phyloP scores from a whole-genome alignment of 495 filamentous ascomycete genomes.

The Aspergillus biplanus region DNA sequence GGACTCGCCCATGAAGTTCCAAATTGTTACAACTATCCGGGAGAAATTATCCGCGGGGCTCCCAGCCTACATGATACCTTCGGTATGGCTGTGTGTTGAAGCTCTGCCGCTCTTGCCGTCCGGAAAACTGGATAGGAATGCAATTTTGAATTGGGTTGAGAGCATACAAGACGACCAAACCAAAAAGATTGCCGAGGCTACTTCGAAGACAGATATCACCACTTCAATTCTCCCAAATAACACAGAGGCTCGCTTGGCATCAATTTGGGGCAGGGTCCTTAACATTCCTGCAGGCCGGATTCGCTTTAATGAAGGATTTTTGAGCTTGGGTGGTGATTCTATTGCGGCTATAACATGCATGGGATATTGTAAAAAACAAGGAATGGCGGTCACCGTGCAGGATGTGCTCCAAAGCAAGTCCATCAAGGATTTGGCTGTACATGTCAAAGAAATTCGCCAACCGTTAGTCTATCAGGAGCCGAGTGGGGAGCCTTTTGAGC shows the following conservation, averaged over 20 bases:
- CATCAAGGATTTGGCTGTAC: constrained; percentile 45
- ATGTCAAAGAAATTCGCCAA: constrained; percentile 35
- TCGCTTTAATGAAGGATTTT: constrained; percentile 60
- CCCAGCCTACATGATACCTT: constrained; percentile 61
- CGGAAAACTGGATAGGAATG: constrained; percentile 57
- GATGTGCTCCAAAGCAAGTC: constrained; percentile 53
- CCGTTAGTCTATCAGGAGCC: constrained; percentile 42
- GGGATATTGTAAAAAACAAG: constrained; percentile 52
- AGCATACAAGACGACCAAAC: constrained; percentile 39
- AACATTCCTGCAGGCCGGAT: constrained; percentile 53
- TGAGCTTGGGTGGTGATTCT: constrained; percentile 69
- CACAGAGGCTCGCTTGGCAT: not conserved
- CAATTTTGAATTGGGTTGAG: constrained; percentile 37
- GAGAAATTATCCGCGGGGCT: constrained; percentile 38
- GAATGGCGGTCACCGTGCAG: constrained; percentile 51
- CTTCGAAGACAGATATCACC: not conserved
- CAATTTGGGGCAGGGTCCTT: constrained; percentile 57
- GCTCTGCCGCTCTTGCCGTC: constrained; percentile 54
- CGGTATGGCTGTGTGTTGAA: constrained; percentile 53
- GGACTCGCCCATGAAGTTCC: constrained; percentile 25
- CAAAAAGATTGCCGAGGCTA: constrained; percentile 4
- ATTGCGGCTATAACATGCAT: constrained; percentile 71
- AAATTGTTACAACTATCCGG: constrained; percentile 34
- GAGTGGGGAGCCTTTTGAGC: constrained; percentile 56
- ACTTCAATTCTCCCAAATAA: not conserved